Conservation (phyloP, 139 green algal genomes). For the Ettlia oleoabundans region DNA sequence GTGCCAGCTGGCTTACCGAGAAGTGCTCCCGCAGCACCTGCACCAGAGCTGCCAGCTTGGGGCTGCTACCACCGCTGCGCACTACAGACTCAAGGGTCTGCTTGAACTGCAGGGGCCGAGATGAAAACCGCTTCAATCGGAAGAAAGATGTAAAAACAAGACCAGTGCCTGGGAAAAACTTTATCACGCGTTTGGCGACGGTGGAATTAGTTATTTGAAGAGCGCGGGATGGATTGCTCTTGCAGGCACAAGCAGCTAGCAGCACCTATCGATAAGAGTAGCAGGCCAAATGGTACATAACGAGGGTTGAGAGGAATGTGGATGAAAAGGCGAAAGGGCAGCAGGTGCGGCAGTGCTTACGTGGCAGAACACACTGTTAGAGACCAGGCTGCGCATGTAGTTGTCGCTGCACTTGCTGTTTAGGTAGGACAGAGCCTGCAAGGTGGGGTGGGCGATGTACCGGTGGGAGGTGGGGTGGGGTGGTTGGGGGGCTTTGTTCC, state of each 20-base stretch:
- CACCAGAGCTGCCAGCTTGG: slow-evolving; percentile 32
- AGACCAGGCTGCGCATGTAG: slow-evolving; percentile 33
- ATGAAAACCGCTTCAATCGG: background rate
- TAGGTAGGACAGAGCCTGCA: slow-evolving; percentile 24
- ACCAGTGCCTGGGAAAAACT: background rate
- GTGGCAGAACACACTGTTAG: slow-evolving; percentile 36
- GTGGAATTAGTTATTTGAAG: too few species aligned
- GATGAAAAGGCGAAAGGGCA: background rate
- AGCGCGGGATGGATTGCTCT: too few species aligned
- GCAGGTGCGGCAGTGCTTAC: background rate
- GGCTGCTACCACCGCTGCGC: background rate
- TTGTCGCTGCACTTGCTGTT: slow-evolving; percentile 30
- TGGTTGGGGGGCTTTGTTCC: too few species aligned
- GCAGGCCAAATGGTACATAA: too few species aligned
- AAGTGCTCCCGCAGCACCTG: slow-evolving; percentile 35
- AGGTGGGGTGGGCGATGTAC: background rate
- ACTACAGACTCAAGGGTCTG: slow-evolving; percentile 37
- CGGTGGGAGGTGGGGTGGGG: too few species aligned
- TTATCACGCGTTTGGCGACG: too few species aligned
- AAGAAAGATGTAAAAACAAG: background rate
- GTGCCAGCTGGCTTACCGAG: background rate
- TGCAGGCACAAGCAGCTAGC: too few species aligned
- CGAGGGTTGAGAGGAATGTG: background rate
- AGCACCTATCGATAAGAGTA: too few species aligned
- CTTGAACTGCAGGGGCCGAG: slow-evolving; percentile 44